Evolutionary conservation across 805 yeast species (phyloP), one percentile per base, ranked within the genome.

Genomic region (Lachancea fermentati): DNA sequence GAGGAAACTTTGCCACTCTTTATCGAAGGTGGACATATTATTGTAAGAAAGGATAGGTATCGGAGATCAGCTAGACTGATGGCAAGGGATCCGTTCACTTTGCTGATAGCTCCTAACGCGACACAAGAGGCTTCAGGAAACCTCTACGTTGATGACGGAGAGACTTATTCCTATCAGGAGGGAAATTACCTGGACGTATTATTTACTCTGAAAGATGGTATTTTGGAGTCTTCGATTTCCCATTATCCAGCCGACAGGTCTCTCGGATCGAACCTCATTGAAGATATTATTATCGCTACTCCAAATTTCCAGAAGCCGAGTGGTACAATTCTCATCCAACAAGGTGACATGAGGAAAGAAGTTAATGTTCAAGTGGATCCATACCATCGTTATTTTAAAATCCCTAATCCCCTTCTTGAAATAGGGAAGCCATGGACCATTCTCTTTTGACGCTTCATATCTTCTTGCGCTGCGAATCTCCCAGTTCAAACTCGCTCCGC

Each of bases 71-170:
- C 94, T 3, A 78, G 72, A 55, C 65, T 85, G 46, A 85, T 84
- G 91, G 66, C 57, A 18, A 64, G 71, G 47, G 97, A 89, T 57
- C 96, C 97, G 3, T 86, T 79, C 57, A 83, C 94, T 0, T 52
- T 89, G 28, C 69, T 81, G 2, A 63, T 89, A 32, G 85, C 85
- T 0, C 68, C 80, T 8, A 69, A 68, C 41, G 49, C 54, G 2
- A 50, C 63, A 2, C 80, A 79, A 1, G 47, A 51, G 5, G 87
- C 89, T 0, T 59, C 60, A 0, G 84, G 85, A 2, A 68, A 67
- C 4, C 57, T 89, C 24, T 89, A 88, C 58, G 61, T 83, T 28
- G 97, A 89, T 58, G 97, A 89, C 60, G 96, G 95, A 12, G 84
- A 80, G 50, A 70, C 89, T 0, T 85, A 73, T 49, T 73, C 68